Conservation (phyloP, 371 early-diverging fungal genomes). For the Mortierella sp. region DNA sequence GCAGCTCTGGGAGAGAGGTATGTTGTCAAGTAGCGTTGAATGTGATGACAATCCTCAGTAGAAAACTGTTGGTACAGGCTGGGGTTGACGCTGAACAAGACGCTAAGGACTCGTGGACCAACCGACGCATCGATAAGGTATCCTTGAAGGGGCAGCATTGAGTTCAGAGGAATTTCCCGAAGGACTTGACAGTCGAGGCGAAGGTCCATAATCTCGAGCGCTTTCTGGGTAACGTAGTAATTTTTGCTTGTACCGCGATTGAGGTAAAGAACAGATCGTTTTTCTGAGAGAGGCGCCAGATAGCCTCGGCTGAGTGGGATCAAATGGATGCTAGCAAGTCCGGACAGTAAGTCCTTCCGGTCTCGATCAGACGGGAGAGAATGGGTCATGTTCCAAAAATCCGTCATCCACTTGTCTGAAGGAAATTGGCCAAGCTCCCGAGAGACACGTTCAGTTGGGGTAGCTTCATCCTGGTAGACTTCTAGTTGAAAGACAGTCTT, state of each 20-base stretch:
- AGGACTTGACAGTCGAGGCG: neutral
- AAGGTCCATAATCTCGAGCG: neutral
- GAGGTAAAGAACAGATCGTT: neutral
- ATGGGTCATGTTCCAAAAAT: neutral
- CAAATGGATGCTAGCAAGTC: neutral
- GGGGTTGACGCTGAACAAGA: neutral
- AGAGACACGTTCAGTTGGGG: neutral
- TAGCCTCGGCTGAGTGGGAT: neutral
- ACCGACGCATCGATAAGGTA: neutral
- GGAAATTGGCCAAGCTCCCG: neutral
- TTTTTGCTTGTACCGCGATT: neutral
- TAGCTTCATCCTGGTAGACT: neutral
- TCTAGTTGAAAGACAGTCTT: neutral
- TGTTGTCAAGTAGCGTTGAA: neutral
- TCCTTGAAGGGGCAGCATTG: neutral
- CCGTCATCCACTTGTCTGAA: neutral
- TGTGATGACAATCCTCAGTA: neutral
- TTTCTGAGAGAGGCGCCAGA: neutral
- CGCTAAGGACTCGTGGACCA: neutral
- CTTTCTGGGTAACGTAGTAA: neutral
- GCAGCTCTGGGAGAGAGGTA: neutral
- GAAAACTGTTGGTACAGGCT: neutral
- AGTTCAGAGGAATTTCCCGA: neutral
- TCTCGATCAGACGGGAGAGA: neutral
- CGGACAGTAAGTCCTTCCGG: neutral